phyloP scores from a whole-genome alignment of 306 rosid species.

The Prunus campanulata region DNA sequence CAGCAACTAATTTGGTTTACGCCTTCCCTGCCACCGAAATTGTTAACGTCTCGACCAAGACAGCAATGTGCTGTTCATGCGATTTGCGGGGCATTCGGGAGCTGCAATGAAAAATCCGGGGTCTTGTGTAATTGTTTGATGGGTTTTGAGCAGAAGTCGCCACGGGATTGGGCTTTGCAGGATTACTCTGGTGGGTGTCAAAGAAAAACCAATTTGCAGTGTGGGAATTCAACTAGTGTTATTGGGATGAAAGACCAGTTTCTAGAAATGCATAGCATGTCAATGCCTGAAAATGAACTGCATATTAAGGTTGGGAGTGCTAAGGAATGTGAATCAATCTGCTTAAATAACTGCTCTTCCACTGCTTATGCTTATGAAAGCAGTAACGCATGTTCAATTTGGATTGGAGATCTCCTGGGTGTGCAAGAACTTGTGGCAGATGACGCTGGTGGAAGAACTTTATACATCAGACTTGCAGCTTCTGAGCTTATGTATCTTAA shows the following conservation, averaged over 20 bases:
- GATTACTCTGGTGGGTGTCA: slow-evolving; percentile 54
- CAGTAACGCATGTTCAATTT: background rate
- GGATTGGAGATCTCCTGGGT: slow-evolving; percentile 15
- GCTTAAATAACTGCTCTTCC: slow-evolving; percentile 41
- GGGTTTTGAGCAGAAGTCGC: slow-evolving; percentile 44
- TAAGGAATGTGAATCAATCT: slow-evolving; percentile 42
- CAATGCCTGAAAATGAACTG: slow-evolving; percentile 28
- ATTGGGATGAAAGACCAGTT: slow-evolving; percentile 42
- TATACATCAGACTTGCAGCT: slow-evolving; percentile 53
- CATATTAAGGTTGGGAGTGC: slow-evolving; percentile 18
- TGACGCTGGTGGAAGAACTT: slow-evolving; percentile 30
- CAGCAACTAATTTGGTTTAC: too few relatives aligned
- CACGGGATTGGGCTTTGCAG: slow-evolving; percentile 34
- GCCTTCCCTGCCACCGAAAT: too few relatives aligned
- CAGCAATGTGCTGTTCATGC: slow-evolving; percentile 48
- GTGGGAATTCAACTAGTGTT: slow-evolving; percentile 27
- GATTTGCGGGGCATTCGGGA: slow-evolving; percentile 40
- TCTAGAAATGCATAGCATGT: slow-evolving; percentile 16
- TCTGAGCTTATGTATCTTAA: slow-evolving; percentile 33
- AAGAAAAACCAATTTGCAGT: slow-evolving; percentile 36
- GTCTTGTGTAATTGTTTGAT: slow-evolving; percentile 42
- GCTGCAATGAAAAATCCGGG: slow-evolving; percentile 17
- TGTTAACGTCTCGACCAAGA: slow-evolving; percentile 10
- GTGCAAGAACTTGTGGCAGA: slow-evolving; percentile 28
- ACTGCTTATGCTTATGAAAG: slow-evolving; percentile 44